Conservation (phyloP, 1,139 yeast species). For the Casaregolazyma suthepensis region DNA sequence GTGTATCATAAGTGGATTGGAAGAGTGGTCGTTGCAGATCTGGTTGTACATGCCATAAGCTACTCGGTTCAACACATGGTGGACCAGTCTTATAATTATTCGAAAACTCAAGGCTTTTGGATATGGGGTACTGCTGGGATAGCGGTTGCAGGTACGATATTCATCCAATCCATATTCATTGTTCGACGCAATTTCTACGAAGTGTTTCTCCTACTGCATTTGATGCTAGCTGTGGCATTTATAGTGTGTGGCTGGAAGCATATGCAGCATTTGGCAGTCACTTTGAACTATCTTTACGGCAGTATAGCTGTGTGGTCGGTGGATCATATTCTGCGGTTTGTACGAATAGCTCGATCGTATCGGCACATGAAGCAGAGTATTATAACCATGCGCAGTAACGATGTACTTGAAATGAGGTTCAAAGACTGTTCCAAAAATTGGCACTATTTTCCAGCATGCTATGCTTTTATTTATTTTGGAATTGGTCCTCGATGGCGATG, state of each 20-base stretch:
- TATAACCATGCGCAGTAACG: slow-evolving; percentile 41
- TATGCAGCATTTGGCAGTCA: slow-evolving; percentile 21
- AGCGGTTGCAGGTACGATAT: slow-evolving; percentile 13
- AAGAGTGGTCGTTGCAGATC: slow-evolving; percentile 42
- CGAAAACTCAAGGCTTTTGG: slow-evolving; percentile 26
- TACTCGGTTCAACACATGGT: slow-evolving; percentile 12
- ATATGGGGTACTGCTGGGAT: slow-evolving; percentile 23
- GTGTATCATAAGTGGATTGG: slow-evolving; percentile 58
- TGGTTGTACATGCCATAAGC: slow-evolving; percentile 26
- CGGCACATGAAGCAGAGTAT: slow-evolving; percentile 34
- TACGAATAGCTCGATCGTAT: slow-evolving; percentile 36
- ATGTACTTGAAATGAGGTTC: slow-evolving; percentile 34
- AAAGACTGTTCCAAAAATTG: slow-evolving; percentile 25
- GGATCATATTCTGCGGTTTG: slow-evolving; percentile 36
- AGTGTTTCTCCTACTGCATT: slow-evolving; percentile 39
- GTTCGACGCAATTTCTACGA: slow-evolving; percentile 18
- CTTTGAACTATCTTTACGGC: slow-evolving; percentile 36
- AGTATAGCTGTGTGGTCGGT: slow-evolving; percentile 38
- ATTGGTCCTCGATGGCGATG: slow-evolving; percentile 22
- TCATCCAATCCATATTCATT: slow-evolving; percentile 15
- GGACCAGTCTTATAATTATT: slow-evolving; percentile 17
- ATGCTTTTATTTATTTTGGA: slow-evolving; percentile 51
- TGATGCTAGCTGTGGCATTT: slow-evolving; percentile 31
- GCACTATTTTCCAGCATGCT: slow-evolving; percentile 50
- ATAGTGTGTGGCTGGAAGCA: slow-evolving; percentile 42